Evolutionary conservation across 1,284 basidiomycete genomes (phyloP).

Genomic region (Cerrena zonata): DNA sequence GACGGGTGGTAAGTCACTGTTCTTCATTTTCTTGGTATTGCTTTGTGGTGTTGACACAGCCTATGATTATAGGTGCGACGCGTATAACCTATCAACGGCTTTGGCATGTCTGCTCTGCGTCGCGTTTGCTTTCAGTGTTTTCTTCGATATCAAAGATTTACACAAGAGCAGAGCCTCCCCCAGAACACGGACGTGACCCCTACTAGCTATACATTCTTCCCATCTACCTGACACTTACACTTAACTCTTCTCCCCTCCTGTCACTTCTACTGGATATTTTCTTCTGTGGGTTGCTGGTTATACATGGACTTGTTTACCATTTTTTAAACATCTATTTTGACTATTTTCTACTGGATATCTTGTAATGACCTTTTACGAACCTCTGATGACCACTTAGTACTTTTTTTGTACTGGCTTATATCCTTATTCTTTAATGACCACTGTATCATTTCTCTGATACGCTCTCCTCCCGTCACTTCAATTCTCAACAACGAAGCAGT

Average conservation of each 20-base stretch:
- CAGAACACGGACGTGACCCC: conserved; percentile 34
- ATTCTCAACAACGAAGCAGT: too few species aligned
- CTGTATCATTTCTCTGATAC: too few species aligned
- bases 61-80: conserved; percentile 52
- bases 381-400: too few species aligned
- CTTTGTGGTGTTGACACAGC: conserved; percentile 7
- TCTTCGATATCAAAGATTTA: conserved; percentile 64
- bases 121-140: conserved; percentile 49
- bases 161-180: conserved; percentile 47
- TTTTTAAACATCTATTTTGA: background rate
- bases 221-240: background rate
- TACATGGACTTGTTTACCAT: background rate
- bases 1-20: conserved; percentile 52
- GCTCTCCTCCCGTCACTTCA: too few species aligned
- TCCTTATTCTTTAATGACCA: too few species aligned
- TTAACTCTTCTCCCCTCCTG: background rate
- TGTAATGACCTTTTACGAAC: background rate
- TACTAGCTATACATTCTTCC: background rate
- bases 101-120: conserved; percentile 51
- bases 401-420: too few species aligned
- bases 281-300: background rate
- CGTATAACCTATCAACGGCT: conserved; percentile 61
- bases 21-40: conserved; percentile 1
- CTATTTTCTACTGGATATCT: background rate
- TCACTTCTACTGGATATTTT: too few species aligned